Base-by-base conservation (phyloP, 495 filamentous ascomycete genomes). In the Aspergillus asperescens region DNA sequence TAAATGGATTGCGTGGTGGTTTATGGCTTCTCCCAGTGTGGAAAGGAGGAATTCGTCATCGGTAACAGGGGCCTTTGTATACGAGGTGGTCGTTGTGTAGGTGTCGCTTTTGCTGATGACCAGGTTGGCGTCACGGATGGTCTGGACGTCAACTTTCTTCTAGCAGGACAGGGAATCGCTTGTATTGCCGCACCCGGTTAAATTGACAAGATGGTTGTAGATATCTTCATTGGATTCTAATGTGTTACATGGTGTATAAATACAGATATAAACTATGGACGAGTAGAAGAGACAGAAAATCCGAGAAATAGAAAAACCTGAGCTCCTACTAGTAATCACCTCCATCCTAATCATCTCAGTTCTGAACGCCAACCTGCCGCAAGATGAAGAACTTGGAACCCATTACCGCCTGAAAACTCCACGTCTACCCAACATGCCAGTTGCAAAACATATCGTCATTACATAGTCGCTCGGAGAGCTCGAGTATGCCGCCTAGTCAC, bases 61-160 rank as follows among this genome's bases (percentile, higher is more conserved):
- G 51, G 82, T 76, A 27, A 84, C 81, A 3, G 81, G 80, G 0
- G 75, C 78, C 80, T 78, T 83, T 0, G 75, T 80, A 56, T 77
- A 83, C 0, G 72, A 76, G 50, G 57, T n/a, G n/a, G n/a, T 67
- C 0, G 78, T 78, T 13, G 63, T 79, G 57, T 77, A 83, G 1
- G 66, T 77, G 57, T 79, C 69, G 48, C 62, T 68, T 2, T 57
- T 61, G 40, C 66, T 66, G 18, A 82, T 73, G 29, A 64, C 49
- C 13, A 77, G 59, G 42, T 61, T 76, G 1, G 76, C 76, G 20
- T 77, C 67, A 3, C 74, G 66, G 42, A 82, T 71, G 13, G 57
- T 63, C 56, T 81, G 77, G 15, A 77, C 67, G 55, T 77, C 73
- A 9, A 72, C 63, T 0, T 42, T 60, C 54, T 82, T 81, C 34